Percentiles rank a stretch among this genome's conserved stretches.
Evolutionary conservation across 2,329 filamentous ascomycete genomes (phyloP).

Genomic region (Aspergillus niger): DNA sequence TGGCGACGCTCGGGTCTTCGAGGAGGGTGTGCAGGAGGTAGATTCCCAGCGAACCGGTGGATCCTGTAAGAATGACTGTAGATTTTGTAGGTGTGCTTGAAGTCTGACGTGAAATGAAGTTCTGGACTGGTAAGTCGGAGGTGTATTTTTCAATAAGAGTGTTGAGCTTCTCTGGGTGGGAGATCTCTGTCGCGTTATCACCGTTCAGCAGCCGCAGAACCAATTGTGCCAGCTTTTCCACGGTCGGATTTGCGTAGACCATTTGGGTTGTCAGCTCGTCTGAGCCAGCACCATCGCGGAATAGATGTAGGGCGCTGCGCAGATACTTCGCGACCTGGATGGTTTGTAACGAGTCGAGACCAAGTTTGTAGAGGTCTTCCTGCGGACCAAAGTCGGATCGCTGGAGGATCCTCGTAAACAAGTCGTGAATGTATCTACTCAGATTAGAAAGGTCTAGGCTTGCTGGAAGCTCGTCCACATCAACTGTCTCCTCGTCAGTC

Average conservation of each 20-base stretch:
- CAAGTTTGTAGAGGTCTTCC: not conserved
- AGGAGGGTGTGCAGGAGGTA: not conserved
- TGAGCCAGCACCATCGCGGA: not conserved
- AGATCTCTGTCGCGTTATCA: not conserved
- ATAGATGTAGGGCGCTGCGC: not conserved
- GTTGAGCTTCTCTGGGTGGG: not conserved
- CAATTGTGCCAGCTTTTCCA: not conserved
- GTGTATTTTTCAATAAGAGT: not conserved
- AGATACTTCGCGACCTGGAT: not conserved
- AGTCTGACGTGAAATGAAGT: not conserved
- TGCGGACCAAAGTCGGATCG: not conserved
- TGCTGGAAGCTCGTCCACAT: not conserved
- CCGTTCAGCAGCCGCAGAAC: not conserved
- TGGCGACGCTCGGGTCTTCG: not conserved
- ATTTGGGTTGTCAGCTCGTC: not conserved
- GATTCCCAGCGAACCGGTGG: not conserved
- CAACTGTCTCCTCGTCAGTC: not conserved
- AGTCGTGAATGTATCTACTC: not conserved
- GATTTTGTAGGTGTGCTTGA: too few relatives aligned
- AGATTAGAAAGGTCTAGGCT: not conserved
- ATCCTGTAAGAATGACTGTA: not conserved
- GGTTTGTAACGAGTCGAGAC: not conserved
- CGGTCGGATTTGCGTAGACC: not conserved
- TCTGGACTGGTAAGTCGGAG: not conserved
- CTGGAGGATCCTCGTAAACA: not conserved